These are phyloP conservation scores for Volutella citrinella DNA, from an alignment of 2,329 filamentous ascomycete species.

Conservation along the genomic window DNA sequence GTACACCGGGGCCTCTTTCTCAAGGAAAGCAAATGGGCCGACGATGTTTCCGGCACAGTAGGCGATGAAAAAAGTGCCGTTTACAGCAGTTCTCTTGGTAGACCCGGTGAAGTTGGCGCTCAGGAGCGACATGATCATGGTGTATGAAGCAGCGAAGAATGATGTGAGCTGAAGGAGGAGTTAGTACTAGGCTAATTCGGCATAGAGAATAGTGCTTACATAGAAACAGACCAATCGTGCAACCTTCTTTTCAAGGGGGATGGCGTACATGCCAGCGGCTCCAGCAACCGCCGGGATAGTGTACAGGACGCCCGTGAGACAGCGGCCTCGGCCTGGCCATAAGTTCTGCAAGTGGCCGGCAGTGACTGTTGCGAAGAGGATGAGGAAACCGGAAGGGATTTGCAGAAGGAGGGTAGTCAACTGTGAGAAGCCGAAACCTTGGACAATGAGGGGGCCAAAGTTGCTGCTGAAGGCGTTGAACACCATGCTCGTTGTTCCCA, in stretches of 20 bases:
- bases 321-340: too few relatives aligned
- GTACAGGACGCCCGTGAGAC: conserved; percentile 52
- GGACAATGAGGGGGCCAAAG: conserved; percentile 58
- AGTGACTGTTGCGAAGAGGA: conserved; percentile 35
- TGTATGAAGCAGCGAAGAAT: conserved; percentile 39
- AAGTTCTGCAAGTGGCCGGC: conserved; percentile 48
- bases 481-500: conserved; percentile 52
- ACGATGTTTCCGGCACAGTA: conserved; percentile 60
- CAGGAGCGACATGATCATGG: conserved; percentile 41
- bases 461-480: conserved; percentile 60
- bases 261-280: conserved; percentile 54
- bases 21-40: conserved; percentile 61
- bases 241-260: conserved; percentile 46
- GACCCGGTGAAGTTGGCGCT: conserved; percentile 53
- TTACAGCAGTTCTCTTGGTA: conserved; percentile 64
- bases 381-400: conserved; percentile 36
- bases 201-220: conserved; percentile 10
- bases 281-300: conserved; percentile 59
- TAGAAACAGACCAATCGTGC: conserved; percentile 55
- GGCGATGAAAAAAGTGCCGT: conserved; percentile 57
- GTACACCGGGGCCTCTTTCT: conserved; percentile 45
- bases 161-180: conserved; percentile 27
- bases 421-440: conserved; percentile 51
- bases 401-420: conserved; percentile 35
- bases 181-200: background rate